Evolutionary conservation across 495 filamentous ascomycete species (phyloP), one percentile per base, ranked within the genome.

Genomic region (Aspergillus funiculosus): DNA sequence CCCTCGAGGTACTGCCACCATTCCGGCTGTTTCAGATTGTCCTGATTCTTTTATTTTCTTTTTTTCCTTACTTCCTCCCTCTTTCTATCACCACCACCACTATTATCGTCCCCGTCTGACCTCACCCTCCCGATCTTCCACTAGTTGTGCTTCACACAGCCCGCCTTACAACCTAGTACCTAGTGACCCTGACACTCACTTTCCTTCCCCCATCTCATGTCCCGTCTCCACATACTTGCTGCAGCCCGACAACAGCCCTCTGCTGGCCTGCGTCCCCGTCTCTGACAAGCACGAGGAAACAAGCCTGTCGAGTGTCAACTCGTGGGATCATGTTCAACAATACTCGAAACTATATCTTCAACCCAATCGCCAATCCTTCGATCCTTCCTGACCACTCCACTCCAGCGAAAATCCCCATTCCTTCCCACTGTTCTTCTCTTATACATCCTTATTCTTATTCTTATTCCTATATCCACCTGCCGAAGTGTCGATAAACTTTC

Each of bases 121-220:
- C 39, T 48, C 39, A 48, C 39, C 27, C 28, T 11, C 15, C 13
- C 29, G 39, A 40, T 34, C 45, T 44, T 36, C n/a, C 35, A 25
- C 43, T 48, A 48, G 43, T 28, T 46, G 39, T 46, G 38, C 37
- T 49, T 41, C 52, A 55, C 56, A 59, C 56, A 59, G 52, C 52
- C 54, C 51, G 53, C 53, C 46, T 49, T n/a, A 13, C 29, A 29
- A 34, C 51, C 10, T 20, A 6, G n/a, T n/a, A n/a, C n/a, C n/a
- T n/a, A 20, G 26, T 43, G 37, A 43, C 27, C 39, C 39, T 32
- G 27, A 9, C 21, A 22, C 10, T 42, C 39, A 11, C 20, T 38
- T 10, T 46, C 37, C 51, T n/a, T 38, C 14, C 50, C 37, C 51
- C 50, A 36, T 48, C 37, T 41, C 40, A 32, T n/a, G n/a, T 48